Evolutionary conservation across 108 stramenopile genomes (phyloP).

Genomic region (Pseudonitzschia pungens): DNA sequence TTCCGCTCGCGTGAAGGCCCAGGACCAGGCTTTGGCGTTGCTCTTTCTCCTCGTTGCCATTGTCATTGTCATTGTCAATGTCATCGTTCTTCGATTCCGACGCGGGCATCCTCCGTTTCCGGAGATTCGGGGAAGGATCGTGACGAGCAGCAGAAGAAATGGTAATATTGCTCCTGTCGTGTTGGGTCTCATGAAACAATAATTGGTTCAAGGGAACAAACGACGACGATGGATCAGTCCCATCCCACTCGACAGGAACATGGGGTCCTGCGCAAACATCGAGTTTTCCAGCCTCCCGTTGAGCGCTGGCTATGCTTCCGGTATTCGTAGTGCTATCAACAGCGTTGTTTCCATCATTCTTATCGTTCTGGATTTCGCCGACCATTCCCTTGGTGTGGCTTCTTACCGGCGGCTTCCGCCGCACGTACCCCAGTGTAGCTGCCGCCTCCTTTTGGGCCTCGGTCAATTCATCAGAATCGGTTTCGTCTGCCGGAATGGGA

Average conservation of each 20-base stretch:
- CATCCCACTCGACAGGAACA: constrained; percentile 27
- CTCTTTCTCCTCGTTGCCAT: not conserved
- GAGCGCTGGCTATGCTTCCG: no score
- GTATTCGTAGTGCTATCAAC: no score
- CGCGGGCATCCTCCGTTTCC: no score
- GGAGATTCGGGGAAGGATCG: no score
- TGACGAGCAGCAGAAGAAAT: no score
- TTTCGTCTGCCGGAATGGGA: constrained; percentile 1
- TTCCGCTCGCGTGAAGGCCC: constrained; percentile 26
- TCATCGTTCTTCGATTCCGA: not conserved
- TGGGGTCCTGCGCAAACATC: constrained; percentile 8
- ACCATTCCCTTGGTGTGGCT: not conserved
- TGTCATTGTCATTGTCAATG: not conserved
- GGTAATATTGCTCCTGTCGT: no score
- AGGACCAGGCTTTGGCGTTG: constrained; percentile 4
- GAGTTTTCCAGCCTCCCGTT: no score
- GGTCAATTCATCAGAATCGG: not conserved
- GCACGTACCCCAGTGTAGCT: not conserved
- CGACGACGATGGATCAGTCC: not conserved
- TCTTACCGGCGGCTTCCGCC: not conserved
- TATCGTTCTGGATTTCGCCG: not conserved
- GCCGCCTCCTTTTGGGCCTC: constrained; percentile 6
- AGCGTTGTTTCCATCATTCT: not conserved
- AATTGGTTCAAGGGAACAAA: constrained; percentile 21
- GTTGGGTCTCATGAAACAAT: not conserved